phyloP scores from a whole-genome alignment of 768 basidiomycete genomes.

The Cyclocybe cylindracea region DNA sequence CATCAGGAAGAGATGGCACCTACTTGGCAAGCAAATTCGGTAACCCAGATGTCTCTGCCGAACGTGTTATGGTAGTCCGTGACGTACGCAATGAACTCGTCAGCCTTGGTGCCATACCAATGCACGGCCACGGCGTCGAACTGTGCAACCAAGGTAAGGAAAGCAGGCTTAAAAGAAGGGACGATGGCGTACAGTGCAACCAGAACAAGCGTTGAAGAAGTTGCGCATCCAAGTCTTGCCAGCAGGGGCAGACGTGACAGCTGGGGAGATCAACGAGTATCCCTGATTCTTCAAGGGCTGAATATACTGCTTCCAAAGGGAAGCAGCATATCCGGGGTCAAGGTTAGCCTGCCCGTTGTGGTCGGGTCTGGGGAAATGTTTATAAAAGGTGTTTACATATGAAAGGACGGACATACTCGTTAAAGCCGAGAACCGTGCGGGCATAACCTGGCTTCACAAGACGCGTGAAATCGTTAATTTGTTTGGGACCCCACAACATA shows the following conservation, averaged over 20 bases:
- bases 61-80: conserved; percentile 45
- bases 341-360: conserved; percentile 63
- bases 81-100: conserved; percentile 55
- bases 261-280: conserved; percentile 63
- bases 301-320: conserved; percentile 63
- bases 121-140: conserved; percentile 63
- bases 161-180: neutral
- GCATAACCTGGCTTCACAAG: conserved; percentile 54
- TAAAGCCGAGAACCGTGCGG: conserved; percentile 54
- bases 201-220: conserved; percentile 55
- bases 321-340: conserved; percentile 45
- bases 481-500: conserved; percentile 71
- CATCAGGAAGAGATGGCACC: neutral
- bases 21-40: conserved; percentile 75
- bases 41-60: conserved; percentile 51
- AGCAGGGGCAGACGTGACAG: conserved; percentile 57
- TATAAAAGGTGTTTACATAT: neutral
- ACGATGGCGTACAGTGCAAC: conserved; percentile 49
- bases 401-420: conserved; percentile 59
- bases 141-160: conserved; percentile 31
- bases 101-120: conserved; percentile 58
- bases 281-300: conserved; percentile 56
- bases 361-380: conserved; percentile 58
- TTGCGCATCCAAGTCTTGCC: conserved; percentile 67
- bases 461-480: conserved; percentile 47